Evolutionary conservation across 2,329 filamentous ascomycete genomes (phyloP), one percentile per base, ranked within the genome.

Genomic region (Ophiostoma ulmi): DNA sequence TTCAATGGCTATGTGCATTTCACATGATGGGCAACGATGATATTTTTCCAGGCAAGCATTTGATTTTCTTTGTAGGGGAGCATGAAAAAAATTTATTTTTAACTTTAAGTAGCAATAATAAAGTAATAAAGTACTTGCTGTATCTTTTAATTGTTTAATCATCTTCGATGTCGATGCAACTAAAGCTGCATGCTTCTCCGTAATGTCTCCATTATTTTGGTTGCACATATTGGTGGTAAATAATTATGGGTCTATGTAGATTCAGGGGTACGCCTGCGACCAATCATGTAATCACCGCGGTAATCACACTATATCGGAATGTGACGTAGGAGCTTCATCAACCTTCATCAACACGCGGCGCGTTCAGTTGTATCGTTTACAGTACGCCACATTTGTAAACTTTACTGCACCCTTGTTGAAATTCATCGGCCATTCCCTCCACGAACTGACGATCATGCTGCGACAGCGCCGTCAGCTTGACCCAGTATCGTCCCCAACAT

Each of bases 381-480:
- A 7, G 20, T 11, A 5, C 11, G n/a, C 22, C 58, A 35, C 26
- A 10, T 63, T 17, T 17, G 10, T 35, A 11, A 17, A 10, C 11
- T 35, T 17, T 2, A 20, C 44, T 20, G 44, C 44, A 20, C 5
- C 20, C 20, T 35, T 4, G 26, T 17, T 20, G 11, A 61, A 3
- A 17, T 22, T 26, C 14, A 44, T 44, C 14, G 14, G 31, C 31
- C 31, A 31, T 31, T 31, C 31, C 31, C 31, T n/a, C 5, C 17
- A 48, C 44, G 5, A 22, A 48, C 6, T 38, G 31, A 52, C 20
- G 36, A 61, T n/a, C 17, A 71, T 71, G 70, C 55, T 71, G 61
- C 70, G 67, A 52, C 70, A 71, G 35, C 67, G 70, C 5, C 67
- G 61, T 39, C 70, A 67, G 41, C 44, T 36, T 26, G 39, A 55